phyloP scores from a whole-genome alignment of 768 basidiomycete species.

The Cubamyces lactineus region DNA sequence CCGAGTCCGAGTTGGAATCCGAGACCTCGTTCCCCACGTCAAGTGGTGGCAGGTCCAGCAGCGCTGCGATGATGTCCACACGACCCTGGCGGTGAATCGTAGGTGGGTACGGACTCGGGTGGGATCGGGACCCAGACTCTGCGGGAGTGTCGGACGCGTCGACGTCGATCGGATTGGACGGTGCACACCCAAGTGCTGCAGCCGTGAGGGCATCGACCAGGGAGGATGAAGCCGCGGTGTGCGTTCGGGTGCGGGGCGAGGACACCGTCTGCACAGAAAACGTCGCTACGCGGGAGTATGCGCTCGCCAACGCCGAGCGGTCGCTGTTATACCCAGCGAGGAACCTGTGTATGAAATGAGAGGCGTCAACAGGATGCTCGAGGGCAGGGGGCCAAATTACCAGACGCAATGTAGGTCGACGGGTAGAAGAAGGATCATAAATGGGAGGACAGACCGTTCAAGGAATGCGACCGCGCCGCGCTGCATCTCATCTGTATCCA shows the following conservation, averaged over 20 bases:
- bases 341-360: constrained; percentile 20
- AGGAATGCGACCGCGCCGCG: constrained; percentile 18
- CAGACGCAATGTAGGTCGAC: too few relatives aligned
- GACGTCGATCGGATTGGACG: neutral
- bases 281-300: constrained; percentile 29
- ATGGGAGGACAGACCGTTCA: constrained; percentile 5
- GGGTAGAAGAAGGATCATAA: too few relatives aligned
- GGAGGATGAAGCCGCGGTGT: too few relatives aligned
- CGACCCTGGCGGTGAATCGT: constrained; percentile 17
- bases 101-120: neutral
- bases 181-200: neutral
- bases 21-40: neutral
- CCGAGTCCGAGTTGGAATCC: neutral
- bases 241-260: neutral
- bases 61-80: constrained; percentile 21
- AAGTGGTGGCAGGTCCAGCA: constrained; percentile 25
- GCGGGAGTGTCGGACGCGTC: too few relatives aligned
- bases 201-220: too few relatives aligned
- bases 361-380: neutral
- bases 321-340: constrained; percentile 25
- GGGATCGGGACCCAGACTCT: too few relatives aligned
- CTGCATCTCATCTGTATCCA: constrained; percentile 2
- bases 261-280: constrained; percentile 27
- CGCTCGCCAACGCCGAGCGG: constrained; percentile 26
- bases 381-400: too few relatives aligned